phyloP scores from a whole-genome alignment of 139 green algal genomes.

The Pycnococcus provasolii region DNA sequence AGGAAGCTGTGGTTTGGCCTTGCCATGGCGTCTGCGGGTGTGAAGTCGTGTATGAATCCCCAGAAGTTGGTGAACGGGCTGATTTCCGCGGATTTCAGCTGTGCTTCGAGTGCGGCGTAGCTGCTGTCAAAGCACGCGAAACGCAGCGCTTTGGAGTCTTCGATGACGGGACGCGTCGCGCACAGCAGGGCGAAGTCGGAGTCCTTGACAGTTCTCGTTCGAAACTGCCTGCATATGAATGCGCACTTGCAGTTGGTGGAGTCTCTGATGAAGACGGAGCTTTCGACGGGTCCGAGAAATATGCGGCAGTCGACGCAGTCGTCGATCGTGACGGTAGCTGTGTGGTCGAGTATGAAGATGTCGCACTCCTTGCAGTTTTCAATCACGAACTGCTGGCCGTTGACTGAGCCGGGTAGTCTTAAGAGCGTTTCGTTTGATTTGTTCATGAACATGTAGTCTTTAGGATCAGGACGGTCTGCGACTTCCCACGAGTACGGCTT shows the following conservation, averaged over 20 bases:
- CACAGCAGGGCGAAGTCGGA: constrained; percentile 40
- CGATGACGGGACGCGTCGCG: constrained; percentile 51
- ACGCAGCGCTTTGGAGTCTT: constrained; percentile 36
- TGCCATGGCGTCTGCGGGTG: constrained; percentile 15
- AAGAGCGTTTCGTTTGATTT: constrained; percentile 1
- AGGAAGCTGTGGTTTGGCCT: too few species aligned
- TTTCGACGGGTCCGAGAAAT: constrained; percentile 49
- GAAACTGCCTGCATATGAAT: constrained; percentile 43
- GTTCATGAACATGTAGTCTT: constrained; percentile 20
- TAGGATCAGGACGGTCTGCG: background rate
- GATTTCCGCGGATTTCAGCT: constrained; percentile 39
- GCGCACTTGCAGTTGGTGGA: constrained; percentile 40
- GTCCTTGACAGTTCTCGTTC: constrained; percentile 32
- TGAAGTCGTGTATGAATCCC: constrained; percentile 57
- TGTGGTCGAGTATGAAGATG: constrained; percentile 51
- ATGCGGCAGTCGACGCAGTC: constrained; percentile 52
- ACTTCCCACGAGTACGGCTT: too few species aligned
- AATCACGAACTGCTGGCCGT: constrained; percentile 53
- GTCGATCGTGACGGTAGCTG: constrained; percentile 48
- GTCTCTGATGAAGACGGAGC: constrained; percentile 53
- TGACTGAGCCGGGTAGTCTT: constrained; percentile 33
- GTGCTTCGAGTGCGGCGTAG: constrained; percentile 43
- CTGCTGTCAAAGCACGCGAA: constrained; percentile 43
- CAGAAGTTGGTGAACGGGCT: constrained; percentile 52
- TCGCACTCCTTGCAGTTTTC: constrained; percentile 52